These are phyloP conservation scores for Calonectria hawksworthii DNA, from an alignment of 2,329 filamentous ascomycete species.

Conservation along the genomic window DNA sequence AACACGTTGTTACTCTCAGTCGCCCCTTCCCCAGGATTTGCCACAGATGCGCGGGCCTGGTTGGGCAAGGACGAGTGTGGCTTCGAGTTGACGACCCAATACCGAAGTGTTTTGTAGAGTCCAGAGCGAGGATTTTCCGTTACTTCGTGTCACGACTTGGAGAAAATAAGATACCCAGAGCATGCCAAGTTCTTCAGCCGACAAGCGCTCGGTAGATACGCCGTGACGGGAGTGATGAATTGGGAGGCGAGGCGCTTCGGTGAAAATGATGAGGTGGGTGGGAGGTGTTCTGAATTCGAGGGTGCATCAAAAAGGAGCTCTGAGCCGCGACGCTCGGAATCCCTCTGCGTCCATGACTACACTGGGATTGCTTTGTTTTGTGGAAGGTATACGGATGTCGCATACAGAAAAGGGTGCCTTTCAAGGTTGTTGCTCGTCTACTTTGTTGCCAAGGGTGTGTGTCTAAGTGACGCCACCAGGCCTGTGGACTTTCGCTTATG, in stretches of 20 bases:
- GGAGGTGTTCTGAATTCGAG: conserved; percentile 24
- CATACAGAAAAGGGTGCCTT: conserved; percentile 33
- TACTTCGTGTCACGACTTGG: conserved; percentile 19
- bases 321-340: conserved; percentile 18
- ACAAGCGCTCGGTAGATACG: conserved; percentile 13
- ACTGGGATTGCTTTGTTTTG: conserved; percentile 12
- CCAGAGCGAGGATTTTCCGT: conserved; percentile 28
- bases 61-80: conserved; percentile 29
- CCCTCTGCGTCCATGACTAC: conserved; percentile 17
- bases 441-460: conserved; percentile 23
- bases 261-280: conserved; percentile 5
- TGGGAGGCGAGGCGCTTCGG: conserved; percentile 19
- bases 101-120: conserved; percentile 20
- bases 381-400: conserved; percentile 27
- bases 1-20: conserved; percentile 30
- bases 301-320: conserved; percentile 20
- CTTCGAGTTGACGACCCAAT: conserved; percentile 35
- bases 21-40: conserved; percentile 20
- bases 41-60: conserved; percentile 18
- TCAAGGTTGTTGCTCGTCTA: conserved; percentile 31
- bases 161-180: conserved; percentile 29
- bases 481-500: conserved; percentile 19
- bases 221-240: conserved; percentile 14
- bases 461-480: conserved; percentile 22
- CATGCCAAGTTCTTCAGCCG: conserved; percentile 15